Percentiles rank a stretch among this genome's conserved stretches.
Conservation (phyloP, 495 filamentous ascomycete species). For the Tuber aestivum region DNA sequence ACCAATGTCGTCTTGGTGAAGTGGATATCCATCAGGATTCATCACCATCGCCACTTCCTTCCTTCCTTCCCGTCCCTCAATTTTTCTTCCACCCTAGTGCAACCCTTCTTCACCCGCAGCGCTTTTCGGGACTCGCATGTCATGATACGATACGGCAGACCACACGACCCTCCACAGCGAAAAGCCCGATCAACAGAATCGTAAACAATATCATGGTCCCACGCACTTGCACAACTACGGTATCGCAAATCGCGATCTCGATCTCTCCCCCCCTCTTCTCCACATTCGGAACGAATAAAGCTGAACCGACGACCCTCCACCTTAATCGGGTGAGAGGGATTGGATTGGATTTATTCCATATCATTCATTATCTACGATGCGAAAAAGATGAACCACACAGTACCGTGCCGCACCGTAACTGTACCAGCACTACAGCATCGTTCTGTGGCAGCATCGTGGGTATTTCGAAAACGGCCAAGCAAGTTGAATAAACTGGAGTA, state of each 20-base stretch:
- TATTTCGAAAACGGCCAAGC: too few species aligned
- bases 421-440: too few species aligned
- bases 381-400: too few species aligned
- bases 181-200: background rate
- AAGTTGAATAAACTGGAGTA: too few species aligned
- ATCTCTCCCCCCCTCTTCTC: background rate
- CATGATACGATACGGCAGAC: background rate
- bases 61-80: too few species aligned
- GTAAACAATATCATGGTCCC: background rate
- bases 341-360: too few species aligned
- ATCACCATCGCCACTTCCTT: too few species aligned
- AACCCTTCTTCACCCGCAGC: background rate
- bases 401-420: too few species aligned
- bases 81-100: background rate
- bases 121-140: background rate
- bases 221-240: background rate
- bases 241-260: slow-evolving; percentile 4
- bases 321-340: background rate
- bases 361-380: too few species aligned
- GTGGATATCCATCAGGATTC: background rate
- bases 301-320: background rate
- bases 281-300: background rate
- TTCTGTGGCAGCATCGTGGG: too few species aligned
- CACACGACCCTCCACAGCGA: too few species aligned
- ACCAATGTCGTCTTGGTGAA: background rate